These are phyloP conservation scores for Pleurotus salmoneostramineus DNA, from an alignment of 768 basidiomycete species.

Conservation along the genomic window DNA sequence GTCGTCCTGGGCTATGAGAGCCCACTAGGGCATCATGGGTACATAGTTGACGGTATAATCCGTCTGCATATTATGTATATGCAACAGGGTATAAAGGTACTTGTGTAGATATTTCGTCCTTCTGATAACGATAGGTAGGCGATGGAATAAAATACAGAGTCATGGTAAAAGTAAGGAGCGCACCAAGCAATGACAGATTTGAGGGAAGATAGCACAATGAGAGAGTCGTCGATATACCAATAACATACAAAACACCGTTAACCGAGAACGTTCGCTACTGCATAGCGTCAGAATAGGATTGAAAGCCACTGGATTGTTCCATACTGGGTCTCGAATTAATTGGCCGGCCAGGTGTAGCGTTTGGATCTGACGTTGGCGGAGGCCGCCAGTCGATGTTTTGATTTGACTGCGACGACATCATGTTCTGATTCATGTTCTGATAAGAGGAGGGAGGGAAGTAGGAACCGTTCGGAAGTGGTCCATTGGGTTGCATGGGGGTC, in stretches of 20 bases:
- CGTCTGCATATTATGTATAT: conserved; percentile 23
- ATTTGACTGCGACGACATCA: conserved; percentile 12
- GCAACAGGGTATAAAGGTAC: conserved; percentile 52
- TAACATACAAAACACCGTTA: conserved; percentile 16
- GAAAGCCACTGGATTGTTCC: conserved; percentile 35
- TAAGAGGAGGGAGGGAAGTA: conserved; percentile 12
- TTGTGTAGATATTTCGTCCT: conserved; percentile 57
- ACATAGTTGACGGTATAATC: background rate
- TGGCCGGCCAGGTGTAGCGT: conserved; percentile 39
- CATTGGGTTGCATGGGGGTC: conserved; percentile 22
- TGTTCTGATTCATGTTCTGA: conserved; percentile 15
- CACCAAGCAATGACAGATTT: conserved; percentile 19
- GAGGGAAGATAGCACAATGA: conserved; percentile 21
- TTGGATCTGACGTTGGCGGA: conserved; percentile 34
- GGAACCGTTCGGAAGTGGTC: conserved; percentile 19
- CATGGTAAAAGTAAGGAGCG: conserved; percentile 25
- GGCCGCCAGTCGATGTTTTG: conserved; percentile 41
- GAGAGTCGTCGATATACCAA: conserved; percentile 9
- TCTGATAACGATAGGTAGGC: conserved; percentile 47
- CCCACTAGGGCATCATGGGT: no score
- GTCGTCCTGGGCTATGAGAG: no score
- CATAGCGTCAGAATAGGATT: conserved; percentile 38
- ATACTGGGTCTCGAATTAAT: conserved; percentile 37
- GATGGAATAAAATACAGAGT: conserved; percentile 58
- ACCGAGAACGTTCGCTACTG: conserved; percentile 46